Conservation (phyloP, 768 basidiomycete species). For the Leucocoprinus sp. region DNA sequence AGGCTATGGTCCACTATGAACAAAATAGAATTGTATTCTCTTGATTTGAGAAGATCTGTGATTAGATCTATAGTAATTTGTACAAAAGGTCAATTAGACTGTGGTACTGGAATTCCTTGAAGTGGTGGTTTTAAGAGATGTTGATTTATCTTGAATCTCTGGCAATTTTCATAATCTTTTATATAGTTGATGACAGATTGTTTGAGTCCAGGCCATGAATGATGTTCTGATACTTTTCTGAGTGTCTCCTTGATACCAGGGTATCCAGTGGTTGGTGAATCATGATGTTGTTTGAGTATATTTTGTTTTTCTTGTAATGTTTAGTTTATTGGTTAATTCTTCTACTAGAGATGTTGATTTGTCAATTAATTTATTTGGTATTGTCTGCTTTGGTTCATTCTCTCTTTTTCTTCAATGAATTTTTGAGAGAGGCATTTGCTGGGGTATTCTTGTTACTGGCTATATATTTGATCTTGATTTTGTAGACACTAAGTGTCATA, state of each 20-base stretch:
- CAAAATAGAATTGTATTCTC: constrained; percentile 17
- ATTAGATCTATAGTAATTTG: not conserved
- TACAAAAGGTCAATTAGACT: not conserved
- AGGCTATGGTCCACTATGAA: constrained; percentile 20
- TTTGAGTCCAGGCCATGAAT: not conserved
- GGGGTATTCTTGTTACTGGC: no score
- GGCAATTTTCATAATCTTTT: constrained; percentile 3
- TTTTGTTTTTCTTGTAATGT: no score
- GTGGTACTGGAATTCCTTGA: not conserved
- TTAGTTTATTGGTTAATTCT: no score
- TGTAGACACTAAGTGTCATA: no score
- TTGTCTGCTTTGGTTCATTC: no score
- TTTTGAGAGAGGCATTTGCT: no score
- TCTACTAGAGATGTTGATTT: no score
- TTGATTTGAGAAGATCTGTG: not conserved
- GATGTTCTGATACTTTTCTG: not conserved
- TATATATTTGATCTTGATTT: no score
- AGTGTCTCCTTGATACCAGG: constrained; percentile 10
- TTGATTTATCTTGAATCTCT: constrained; percentile 10
- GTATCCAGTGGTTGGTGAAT: constrained; percentile 20
- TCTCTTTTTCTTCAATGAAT: no score
- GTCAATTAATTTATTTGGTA: no score
- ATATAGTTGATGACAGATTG: not conserved
- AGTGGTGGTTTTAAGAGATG: constrained; percentile 5
- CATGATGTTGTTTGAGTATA: no score